phyloP scores from a whole-genome alignment of 2,329 filamentous ascomycete species.

The Sclerotinia nivalis region DNA sequence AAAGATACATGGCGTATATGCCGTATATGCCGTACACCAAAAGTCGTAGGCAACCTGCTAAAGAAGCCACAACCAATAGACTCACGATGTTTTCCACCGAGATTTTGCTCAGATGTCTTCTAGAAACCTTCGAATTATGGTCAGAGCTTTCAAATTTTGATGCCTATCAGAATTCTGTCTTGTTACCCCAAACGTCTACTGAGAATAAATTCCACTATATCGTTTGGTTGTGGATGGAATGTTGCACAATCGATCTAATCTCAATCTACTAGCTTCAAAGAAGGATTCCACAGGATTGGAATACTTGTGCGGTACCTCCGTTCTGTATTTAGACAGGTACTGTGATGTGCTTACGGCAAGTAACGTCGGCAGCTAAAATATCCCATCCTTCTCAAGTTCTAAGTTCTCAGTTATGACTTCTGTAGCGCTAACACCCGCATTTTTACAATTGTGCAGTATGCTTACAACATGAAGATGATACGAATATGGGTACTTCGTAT shows the following conservation, averaged over 20 bases:
- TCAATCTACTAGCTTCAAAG: neutral
- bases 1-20: neutral
- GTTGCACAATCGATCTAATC: slow-evolving; percentile 1
- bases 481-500: neutral
- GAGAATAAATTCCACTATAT: neutral
- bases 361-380: slow-evolving; percentile 1
- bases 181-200: neutral
- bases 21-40: neutral
- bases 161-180: neutral
- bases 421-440: slow-evolving; percentile 5
- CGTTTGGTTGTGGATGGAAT: neutral
- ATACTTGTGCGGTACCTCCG: slow-evolving; percentile 3
- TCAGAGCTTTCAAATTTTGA: neutral
- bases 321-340: neutral
- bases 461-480: neutral
- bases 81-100: neutral
- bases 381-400: neutral
- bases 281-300: slow-evolving; percentile 1
- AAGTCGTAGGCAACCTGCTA: neutral
- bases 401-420: neutral
- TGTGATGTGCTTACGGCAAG: neutral
- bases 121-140: slow-evolving; percentile 9
- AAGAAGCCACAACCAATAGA: slow-evolving; percentile 8
- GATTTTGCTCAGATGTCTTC: slow-evolving; percentile 9
- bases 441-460: neutral